A percentile compares a stretch with the other conserved stretches of the same genome.
phyloP scores from a whole-genome alignment of 2,329 filamentous ascomycete species.

The Cladosporium sp. region DNA sequence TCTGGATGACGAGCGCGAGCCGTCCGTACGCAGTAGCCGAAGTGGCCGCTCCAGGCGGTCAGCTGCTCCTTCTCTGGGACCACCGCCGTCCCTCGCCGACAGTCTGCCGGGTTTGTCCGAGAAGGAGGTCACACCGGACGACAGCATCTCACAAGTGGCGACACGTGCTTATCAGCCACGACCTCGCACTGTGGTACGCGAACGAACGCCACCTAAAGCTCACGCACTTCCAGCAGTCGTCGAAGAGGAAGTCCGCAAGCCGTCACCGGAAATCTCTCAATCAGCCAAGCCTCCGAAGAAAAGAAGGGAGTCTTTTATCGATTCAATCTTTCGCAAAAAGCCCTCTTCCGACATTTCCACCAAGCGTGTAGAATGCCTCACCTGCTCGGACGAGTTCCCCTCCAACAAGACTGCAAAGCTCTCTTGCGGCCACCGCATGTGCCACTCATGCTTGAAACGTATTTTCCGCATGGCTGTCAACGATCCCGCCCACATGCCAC shows the following conservation, averaged over 20 bases:
- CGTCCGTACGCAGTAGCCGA: slow-evolving; percentile 14
- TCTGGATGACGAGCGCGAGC: slow-evolving; percentile 12
- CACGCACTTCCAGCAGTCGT: slow-evolving; percentile 15
- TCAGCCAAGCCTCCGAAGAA: slow-evolving; percentile 16
- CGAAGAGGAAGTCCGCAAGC: slow-evolving; percentile 10
- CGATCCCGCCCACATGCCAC: slow-evolving; percentile 81
- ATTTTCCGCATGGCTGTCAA: slow-evolving; percentile 73
- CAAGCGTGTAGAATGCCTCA: slow-evolving; percentile 61
- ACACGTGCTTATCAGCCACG: slow-evolving; percentile 12
- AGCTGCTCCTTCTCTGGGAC: slow-evolving; percentile 3
- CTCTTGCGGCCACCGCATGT: slow-evolving; percentile 79
- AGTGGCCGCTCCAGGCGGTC: slow-evolving; percentile 15
- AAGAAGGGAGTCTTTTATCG: slow-evolving; percentile 21
- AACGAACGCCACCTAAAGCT: slow-evolving; percentile 4
- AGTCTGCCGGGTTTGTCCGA: slow-evolving; percentile 15
- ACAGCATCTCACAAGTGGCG: slow-evolving; percentile 35
- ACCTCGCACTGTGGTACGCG: slow-evolving; percentile 11
- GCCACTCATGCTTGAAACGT: slow-evolving; percentile 70
- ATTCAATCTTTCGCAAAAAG: slow-evolving; percentile 17
- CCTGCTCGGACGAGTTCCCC: slow-evolving; percentile 67
- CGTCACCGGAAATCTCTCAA: background rate
- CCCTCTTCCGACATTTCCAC: slow-evolving; percentile 28
- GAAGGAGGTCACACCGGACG: slow-evolving; percentile 32
- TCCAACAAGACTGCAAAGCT: slow-evolving; percentile 66
- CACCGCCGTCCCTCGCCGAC: slow-evolving; percentile 12